phyloP scores from a whole-genome alignment of 2,329 filamentous ascomycete species.

The Fusarium paranaense region DNA sequence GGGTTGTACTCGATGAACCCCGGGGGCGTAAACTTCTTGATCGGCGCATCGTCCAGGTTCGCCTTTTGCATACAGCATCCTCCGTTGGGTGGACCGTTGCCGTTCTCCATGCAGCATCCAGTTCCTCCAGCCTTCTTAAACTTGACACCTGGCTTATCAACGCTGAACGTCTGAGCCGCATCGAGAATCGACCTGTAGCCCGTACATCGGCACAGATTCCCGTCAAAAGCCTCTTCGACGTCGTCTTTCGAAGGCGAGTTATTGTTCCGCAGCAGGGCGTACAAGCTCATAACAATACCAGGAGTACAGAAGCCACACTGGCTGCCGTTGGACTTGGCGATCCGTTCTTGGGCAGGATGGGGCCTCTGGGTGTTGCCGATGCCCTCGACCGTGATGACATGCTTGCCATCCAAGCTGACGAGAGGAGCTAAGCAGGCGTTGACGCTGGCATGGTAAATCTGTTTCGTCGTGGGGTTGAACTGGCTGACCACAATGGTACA shows the following conservation, averaged over 20 bases:
- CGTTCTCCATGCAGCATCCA: slow-evolving; percentile 80
- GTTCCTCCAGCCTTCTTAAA: slow-evolving; percentile 57
- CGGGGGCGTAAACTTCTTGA: slow-evolving; percentile 82
- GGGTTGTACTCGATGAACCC: slow-evolving; percentile 95
- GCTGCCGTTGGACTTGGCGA: slow-evolving; percentile 91
- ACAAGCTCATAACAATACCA: slow-evolving; percentile 97
- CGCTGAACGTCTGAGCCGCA: slow-evolving; percentile 89
- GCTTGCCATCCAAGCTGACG: slow-evolving; percentile 94
- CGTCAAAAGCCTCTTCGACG: slow-evolving; percentile 96
- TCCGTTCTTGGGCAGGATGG: slow-evolving; percentile 90
- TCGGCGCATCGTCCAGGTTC: slow-evolving; percentile 62
- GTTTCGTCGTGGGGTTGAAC: slow-evolving; percentile 89
- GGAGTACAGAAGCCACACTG: slow-evolving; percentile 97
- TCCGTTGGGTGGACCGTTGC: slow-evolving; percentile 54
- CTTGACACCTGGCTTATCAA: slow-evolving; percentile 59
- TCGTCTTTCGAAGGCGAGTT: slow-evolving; percentile 81
- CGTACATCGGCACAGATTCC: slow-evolving; percentile 94
- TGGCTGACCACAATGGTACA: slow-evolving; percentile 97
- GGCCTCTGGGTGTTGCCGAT: slow-evolving; percentile 90
- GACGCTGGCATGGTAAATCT: slow-evolving; percentile 95
- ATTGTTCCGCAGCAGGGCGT: slow-evolving; percentile 90
- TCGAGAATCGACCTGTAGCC: slow-evolving; percentile 95
- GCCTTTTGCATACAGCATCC: slow-evolving; percentile 77
- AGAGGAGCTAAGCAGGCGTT: slow-evolving; percentile 96
- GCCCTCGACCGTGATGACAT: slow-evolving; percentile 97